Evolutionary conservation across 192 early-diverging fungal genomes (phyloP), one percentile per base, ranked within the genome.

Genomic region (Phycomyces blakesleeanus): DNA sequence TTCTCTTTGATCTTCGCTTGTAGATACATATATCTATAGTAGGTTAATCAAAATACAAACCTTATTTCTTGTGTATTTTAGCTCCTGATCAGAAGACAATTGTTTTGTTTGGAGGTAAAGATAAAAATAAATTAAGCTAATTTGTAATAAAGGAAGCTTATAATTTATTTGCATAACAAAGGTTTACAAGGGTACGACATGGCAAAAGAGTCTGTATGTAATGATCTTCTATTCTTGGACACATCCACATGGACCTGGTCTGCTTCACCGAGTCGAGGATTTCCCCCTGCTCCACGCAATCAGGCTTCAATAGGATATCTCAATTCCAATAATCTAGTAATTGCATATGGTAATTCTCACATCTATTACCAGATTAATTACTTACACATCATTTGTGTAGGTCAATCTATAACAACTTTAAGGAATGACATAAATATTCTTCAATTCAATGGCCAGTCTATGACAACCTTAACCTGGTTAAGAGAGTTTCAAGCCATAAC

Each of bases 151-250:
- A 51, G 1, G 29, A 34, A 34, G 29, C 29, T 34, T n/a, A n/a
- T n/a, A 34, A 34, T 34, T 7, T 34, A 34, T 34, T n/a, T n/a
- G n/a, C n/a, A n/a, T n/a, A n/a, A 34, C 7, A 34, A 34, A 34
- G 29, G 29, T 34, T 7, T 34, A 7, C 3, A 34, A 34, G 29
- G 29, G 7, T 34, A 34, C 7, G 29, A 34, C 7, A 2, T 5
- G 7, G 7, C 29, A 34, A 34, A 34, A 37, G 47, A 51, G 34
- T 41, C 47, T 50, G 61, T 50, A 21, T 40, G 7, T 21, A 65
- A 71, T 47, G 25, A 66, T 51, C 38, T 72, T 2, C 61, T 59
- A 51, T 26, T 72, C 12, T n/a, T 72, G 14, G 69, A 72, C 41
- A 72, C 62, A 21, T 65, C 52, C 20, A 65, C 56, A 12, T 55